phyloP scores from a whole-genome alignment of 164 flowering plant species.

The Dillenia suffruticosa region DNA sequence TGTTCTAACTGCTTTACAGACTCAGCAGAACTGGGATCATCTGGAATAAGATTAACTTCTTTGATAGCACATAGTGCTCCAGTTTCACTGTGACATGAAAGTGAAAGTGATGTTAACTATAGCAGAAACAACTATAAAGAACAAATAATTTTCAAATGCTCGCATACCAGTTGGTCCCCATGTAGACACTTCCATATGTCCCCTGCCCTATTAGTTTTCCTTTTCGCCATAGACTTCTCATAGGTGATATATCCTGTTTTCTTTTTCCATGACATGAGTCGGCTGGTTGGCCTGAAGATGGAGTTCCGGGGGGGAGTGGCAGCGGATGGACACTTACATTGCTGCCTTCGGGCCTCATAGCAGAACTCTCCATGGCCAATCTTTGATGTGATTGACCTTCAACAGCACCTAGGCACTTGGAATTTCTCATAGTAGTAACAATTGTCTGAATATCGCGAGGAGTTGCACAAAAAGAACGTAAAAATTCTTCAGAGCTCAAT shows the following conservation, averaged over 20 bases:
- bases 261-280: constrained; percentile 26
- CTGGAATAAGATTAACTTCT: constrained; percentile 79
- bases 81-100: constrained; percentile 51
- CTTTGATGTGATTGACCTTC: constrained; percentile 44
- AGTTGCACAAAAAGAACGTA: constrained; percentile 16
- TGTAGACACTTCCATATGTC: constrained; percentile 92
- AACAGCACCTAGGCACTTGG: constrained; percentile 30
- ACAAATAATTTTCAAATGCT: not conserved
- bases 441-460: constrained; percentile 30
- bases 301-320: constrained; percentile 79
- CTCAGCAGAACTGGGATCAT: constrained; percentile 85
- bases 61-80: constrained; percentile 97
- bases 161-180: constrained; percentile 66
- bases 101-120: not conserved
- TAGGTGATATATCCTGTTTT: constrained; percentile 37
- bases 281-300: constrained; percentile 26
- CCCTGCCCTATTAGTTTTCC: constrained; percentile 96
- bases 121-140: constrained; percentile 6
- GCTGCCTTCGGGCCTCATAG: constrained; percentile 32
- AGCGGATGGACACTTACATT: constrained; percentile 55
- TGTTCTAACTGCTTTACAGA: constrained; percentile 79
- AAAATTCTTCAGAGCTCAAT: constrained; percentile 23
- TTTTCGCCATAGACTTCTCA: constrained; percentile 67
- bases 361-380: constrained; percentile 26
- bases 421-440: constrained; percentile 25